Evolutionary conservation across 106 monocot genomes (phyloP).

Genomic region (Acorus calamus): DNA sequence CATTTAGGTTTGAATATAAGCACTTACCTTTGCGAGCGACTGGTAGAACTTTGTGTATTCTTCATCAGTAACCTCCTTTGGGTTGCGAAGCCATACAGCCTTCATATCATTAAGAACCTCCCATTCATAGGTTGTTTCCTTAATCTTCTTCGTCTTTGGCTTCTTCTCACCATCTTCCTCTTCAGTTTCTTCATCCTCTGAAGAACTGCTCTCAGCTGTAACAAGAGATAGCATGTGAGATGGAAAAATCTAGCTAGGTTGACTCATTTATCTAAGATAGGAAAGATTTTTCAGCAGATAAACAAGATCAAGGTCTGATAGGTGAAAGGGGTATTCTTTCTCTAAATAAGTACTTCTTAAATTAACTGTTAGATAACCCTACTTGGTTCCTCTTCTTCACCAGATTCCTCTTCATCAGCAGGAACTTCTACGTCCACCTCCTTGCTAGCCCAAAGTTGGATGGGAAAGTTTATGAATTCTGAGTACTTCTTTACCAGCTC

Average conservation of each 20-base stretch:
- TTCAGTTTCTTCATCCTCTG: constrained; percentile 66
- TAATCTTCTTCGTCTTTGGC: constrained; percentile 72
- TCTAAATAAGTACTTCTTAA: no score
- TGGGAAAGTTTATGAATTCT: constrained; percentile 98
- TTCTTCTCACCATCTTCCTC: constrained; percentile 62
- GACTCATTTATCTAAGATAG: background rate
- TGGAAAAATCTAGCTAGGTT: background rate
- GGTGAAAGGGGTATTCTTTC: no score
- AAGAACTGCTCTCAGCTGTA: constrained; percentile 36
- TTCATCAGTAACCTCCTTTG: constrained; percentile 91
- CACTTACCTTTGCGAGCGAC: constrained; percentile 71
- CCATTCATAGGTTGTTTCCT: constrained; percentile 86
- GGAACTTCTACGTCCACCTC: constrained; percentile 94
- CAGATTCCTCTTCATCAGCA: constrained; percentile 75
- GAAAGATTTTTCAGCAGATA: no score
- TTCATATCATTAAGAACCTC: constrained; percentile 94
- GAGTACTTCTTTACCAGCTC: constrained; percentile 98
- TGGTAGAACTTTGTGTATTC: constrained; percentile 94
- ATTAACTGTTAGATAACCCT: constrained; percentile 5
- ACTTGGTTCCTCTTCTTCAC: constrained; percentile 60
- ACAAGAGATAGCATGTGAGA: background rate
- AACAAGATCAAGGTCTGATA: no score
- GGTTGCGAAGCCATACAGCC: constrained; percentile 95
- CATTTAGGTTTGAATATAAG: no score
- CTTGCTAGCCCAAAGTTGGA: constrained; percentile 95